Conservation (phyloP, 2,329 filamentous ascomycete species). For the Aspergillus sp. region DNA sequence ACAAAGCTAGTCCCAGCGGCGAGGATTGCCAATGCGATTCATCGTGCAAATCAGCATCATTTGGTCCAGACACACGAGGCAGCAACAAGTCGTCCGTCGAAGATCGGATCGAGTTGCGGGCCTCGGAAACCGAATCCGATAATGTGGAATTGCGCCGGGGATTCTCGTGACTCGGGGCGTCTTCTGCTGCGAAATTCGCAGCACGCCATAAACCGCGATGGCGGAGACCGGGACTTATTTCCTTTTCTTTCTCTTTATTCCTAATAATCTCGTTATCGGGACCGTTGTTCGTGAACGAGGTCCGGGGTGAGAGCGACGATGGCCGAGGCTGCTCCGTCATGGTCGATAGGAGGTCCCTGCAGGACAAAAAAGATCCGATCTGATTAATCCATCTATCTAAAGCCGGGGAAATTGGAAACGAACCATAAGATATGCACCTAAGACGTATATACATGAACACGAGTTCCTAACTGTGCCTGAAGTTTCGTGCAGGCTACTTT, state of each 20-base stretch:
- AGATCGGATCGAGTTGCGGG: slow-evolving; percentile 53
- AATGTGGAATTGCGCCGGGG: slow-evolving; percentile 68
- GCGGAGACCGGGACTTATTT: slow-evolving; percentile 17
- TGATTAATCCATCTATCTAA: background rate
- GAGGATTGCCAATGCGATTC: slow-evolving; percentile 66
- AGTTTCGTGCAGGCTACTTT: too few relatives aligned
- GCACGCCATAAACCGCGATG: slow-evolving; percentile 30
- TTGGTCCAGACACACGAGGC: slow-evolving; percentile 40
- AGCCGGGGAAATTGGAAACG: background rate
- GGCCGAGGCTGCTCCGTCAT: slow-evolving; percentile 16
- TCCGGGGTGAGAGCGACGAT: slow-evolving; percentile 10
- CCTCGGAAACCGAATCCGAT: slow-evolving; percentile 65
- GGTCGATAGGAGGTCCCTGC: background rate
- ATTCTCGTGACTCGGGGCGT: slow-evolving; percentile 18
- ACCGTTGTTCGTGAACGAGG: slow-evolving; percentile 4
- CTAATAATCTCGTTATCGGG: background rate
- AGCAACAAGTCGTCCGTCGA: slow-evolving; percentile 64
- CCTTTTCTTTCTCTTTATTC: background rate
- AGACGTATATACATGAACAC: background rate
- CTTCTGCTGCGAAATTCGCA: slow-evolving; percentile 30
- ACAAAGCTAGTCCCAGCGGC: slow-evolving; percentile 73
- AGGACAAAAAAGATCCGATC: background rate
- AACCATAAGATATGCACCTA: background rate
- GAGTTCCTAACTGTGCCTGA: too few relatives aligned
- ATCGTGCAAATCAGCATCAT: slow-evolving; percentile 27